Conservation (phyloP, 208 protist species). For the Trypanosoma theileri region DNA sequence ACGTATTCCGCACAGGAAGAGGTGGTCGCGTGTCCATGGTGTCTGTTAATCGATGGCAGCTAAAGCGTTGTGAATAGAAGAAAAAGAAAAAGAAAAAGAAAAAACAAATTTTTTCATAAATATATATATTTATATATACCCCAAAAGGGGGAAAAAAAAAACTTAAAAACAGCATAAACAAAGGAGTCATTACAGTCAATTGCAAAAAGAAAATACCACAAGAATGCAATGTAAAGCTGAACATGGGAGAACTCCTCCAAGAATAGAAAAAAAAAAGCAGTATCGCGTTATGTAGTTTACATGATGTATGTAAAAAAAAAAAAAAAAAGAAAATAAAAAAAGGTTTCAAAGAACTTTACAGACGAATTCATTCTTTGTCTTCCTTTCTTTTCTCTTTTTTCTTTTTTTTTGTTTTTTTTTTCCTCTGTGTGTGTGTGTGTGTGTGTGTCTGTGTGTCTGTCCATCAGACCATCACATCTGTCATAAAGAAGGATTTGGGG, state of each 20-base stretch:
- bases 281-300: too few relatives aligned
- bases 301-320: too few relatives aligned
- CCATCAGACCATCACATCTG: not conserved
- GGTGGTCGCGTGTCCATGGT: conserved; percentile 9
- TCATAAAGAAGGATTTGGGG: conserved; percentile 10
- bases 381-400: not conserved
- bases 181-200: too few relatives aligned
- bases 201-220: too few relatives aligned
- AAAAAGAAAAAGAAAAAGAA: not conserved
- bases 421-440: not conserved
- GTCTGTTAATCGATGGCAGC: not conserved
- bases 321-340: too few relatives aligned
- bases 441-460: not conserved
- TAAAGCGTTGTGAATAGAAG: not conserved
- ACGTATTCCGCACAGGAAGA: not conserved
- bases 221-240: too few relatives aligned
- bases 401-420: not conserved
- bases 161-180: too few relatives aligned
- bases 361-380: not conserved
- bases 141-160: too few relatives aligned
- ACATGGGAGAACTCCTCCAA: too few relatives aligned
- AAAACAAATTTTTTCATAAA: too few relatives aligned
- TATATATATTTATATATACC: too few relatives aligned
- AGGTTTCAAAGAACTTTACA: not conserved
- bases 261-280: too few relatives aligned